Percentiles rank a stretch among this genome's conserved stretches.
phyloP scores from a whole-genome alignment of 768 basidiomycete species.

The Psilocybe subaeruginosa region DNA sequence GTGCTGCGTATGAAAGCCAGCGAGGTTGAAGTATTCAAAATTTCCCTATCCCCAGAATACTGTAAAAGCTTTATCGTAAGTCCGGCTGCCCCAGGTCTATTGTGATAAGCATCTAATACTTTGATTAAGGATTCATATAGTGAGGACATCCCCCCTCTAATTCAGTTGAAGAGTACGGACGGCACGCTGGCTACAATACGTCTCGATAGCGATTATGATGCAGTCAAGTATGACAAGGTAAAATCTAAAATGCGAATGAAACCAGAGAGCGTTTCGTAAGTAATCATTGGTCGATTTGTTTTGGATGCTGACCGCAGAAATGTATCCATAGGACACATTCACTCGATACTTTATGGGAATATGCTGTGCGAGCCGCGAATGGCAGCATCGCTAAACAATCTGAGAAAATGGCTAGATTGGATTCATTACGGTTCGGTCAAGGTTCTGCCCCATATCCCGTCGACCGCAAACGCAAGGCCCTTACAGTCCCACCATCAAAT shows the following conservation, averaged over 20 bases:
- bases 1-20: neutral
- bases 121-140: neutral
- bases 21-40: neutral
- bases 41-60: neutral
- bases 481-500: neutral
- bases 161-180: neutral
- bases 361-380: too few species aligned
- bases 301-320: too few species aligned
- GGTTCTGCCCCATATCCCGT: too few species aligned
- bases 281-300: neutral
- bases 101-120: neutral
- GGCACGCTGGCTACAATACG: neutral
- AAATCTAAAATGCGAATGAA: too few species aligned
- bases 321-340: too few species aligned
- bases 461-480: neutral
- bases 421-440: too few species aligned
- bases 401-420: too few species aligned
- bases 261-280: neutral
- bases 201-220: neutral
- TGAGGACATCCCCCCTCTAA: neutral
- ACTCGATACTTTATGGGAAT: too few species aligned
- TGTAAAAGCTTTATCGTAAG: slow-evolving; percentile 2
- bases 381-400: too few species aligned
- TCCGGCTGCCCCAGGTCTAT: too few species aligned
- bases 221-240: neutral